Evolutionary conservation across 2,329 filamentous ascomycete genomes (phyloP).

Genomic region (Cyphellophora europaea): DNA sequence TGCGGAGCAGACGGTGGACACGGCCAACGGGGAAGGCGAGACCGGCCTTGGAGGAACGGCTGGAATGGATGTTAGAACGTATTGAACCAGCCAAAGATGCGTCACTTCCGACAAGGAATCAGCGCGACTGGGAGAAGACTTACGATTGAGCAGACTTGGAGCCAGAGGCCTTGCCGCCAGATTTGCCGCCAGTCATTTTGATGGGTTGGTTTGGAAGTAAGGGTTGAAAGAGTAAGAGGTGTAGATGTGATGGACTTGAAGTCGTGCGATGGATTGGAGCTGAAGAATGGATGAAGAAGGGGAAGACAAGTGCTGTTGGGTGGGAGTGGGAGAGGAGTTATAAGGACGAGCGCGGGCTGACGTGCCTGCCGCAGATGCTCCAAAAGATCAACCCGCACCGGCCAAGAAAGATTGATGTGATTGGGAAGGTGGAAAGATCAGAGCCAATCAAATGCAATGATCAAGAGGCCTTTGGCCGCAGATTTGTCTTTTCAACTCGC

Average conservation of each 20-base stretch:
- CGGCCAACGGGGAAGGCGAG: constrained; percentile 97
- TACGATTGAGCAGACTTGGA: constrained; percentile 99
- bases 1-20: constrained; percentile 97
- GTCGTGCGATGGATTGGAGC: constrained; percentile 20
- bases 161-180: constrained; percentile 98
- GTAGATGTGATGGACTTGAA: constrained; percentile 17
- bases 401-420: constrained; percentile 35
- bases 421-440: constrained; percentile 20
- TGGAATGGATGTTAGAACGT: constrained; percentile 40
- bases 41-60: constrained; percentile 98
- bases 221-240: constrained; percentile 25
- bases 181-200: constrained; percentile 99
- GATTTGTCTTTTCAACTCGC: no score
- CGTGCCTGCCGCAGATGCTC: constrained; percentile 29
- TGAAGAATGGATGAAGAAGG: constrained; percentile 22
- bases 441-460: constrained; percentile 14
- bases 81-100: constrained; percentile 23
- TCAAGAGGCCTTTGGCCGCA: no score
- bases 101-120: constrained; percentile 23
- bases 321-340: constrained; percentile 29
- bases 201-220: constrained; percentile 26
- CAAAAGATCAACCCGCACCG: constrained; percentile 40
- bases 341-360: constrained; percentile 34
- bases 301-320: constrained; percentile 21
- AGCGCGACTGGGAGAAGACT: constrained; percentile 37